Conservation (phyloP, 805 yeast species). For the Candida caryicola region DNA sequence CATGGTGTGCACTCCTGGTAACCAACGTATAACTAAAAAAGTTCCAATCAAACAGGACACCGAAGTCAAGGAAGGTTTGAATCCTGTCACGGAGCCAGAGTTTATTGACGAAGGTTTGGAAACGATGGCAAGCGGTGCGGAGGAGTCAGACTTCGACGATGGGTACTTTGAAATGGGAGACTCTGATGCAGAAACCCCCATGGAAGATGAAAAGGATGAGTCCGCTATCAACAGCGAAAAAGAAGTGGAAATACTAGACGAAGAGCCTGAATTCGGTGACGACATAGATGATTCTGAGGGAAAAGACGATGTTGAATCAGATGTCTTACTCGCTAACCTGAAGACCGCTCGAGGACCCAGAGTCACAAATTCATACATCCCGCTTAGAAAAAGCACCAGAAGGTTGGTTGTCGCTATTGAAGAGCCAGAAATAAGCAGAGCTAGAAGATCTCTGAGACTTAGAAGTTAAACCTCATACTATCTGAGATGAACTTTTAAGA, state of each 20-base stretch:
- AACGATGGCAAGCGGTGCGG: conserved; percentile 13
- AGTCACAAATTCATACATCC: not conserved
- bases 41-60: conserved; percentile 10
- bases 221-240: not conserved
- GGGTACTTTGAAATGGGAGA: conserved; percentile 4
- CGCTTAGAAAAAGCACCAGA: not conserved
- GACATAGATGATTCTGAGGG: conserved; percentile 24
- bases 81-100: not conserved
- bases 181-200: conserved; percentile 18
- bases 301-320: conserved; percentile 11
- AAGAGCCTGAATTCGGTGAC: too few species aligned
- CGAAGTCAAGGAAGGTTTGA: conserved; percentile 5
- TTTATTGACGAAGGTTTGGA: not conserved
- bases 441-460: not conserved
- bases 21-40: conserved; percentile 11
- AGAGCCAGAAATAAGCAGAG: not conserved
- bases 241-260: conserved; percentile 18
- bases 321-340: too few species aligned
- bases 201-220: conserved; percentile 9
- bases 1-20: conserved; percentile 37
- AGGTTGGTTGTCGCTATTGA: not conserved
- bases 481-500: too few species aligned
- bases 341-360: conserved; percentile 2
- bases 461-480: not conserved
- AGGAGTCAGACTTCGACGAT: not conserved